phyloP scores from a whole-genome alignment of 2,329 filamentous ascomycete genomes.

The Pyricularia grisea region DNA sequence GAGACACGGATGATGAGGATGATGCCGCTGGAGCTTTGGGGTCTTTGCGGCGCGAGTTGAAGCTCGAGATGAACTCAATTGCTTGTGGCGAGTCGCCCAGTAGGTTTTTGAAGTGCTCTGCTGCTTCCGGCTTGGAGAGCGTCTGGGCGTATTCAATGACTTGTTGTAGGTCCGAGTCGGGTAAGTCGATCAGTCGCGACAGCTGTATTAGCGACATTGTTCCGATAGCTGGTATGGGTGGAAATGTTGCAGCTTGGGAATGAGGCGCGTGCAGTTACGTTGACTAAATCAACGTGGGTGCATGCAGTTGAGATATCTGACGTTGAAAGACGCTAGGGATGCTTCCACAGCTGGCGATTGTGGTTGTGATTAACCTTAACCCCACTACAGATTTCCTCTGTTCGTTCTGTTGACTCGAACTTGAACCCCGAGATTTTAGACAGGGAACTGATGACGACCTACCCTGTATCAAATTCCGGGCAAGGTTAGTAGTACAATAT shows the following conservation, averaged over 20 bases:
- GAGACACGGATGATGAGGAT: slow-evolving; percentile 3
- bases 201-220: slow-evolving; percentile 57
- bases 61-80: slow-evolving; percentile 70
- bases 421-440: background rate
- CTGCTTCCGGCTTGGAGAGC: slow-evolving; percentile 68
- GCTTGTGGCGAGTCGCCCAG: slow-evolving; percentile 75
- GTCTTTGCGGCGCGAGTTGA: slow-evolving; percentile 57
- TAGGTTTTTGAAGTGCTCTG: slow-evolving; percentile 77
- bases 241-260: background rate
- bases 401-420: too few species aligned
- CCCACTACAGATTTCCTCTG: too few species aligned
- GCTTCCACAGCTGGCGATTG: too few species aligned
- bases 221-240: background rate
- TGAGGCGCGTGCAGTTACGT: background rate
- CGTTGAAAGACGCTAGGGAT: too few species aligned
- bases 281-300: too few species aligned
- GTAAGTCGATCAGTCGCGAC: slow-evolving; percentile 70
- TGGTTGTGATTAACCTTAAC: too few species aligned
- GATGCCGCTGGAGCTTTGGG: slow-evolving; percentile 16
- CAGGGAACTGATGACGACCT: background rate
- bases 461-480: too few species aligned
- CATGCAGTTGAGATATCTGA: too few species aligned
- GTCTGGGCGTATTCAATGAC: slow-evolving; percentile 73
- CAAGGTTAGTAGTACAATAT: too few species aligned
- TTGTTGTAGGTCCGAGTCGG: slow-evolving; percentile 75